Evolutionary conservation across 495 filamentous ascomycete species (phyloP).

Genomic region (Penicillium nucicola): DNA sequence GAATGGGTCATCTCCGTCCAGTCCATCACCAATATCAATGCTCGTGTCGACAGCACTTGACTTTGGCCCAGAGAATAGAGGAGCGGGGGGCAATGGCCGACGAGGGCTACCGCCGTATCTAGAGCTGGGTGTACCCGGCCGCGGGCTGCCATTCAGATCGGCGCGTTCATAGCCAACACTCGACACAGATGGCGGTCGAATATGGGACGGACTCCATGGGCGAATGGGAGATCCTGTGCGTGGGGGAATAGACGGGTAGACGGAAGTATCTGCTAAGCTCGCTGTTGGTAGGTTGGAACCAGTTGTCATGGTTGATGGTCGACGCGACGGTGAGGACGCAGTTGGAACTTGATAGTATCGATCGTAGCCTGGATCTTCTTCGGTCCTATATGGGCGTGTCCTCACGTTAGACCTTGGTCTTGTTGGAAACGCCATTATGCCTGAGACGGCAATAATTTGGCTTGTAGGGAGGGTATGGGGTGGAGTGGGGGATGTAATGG

Average conservation of each 20-base stretch:
- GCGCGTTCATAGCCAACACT: slow-evolving; percentile 74
- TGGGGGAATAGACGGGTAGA: slow-evolving; percentile 46
- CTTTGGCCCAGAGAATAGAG: slow-evolving; percentile 63
- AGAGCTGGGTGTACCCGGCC: slow-evolving; percentile 86
- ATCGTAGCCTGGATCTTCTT: slow-evolving; percentile 22
- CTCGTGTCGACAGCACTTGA: slow-evolving; percentile 35
- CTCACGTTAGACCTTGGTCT: slow-evolving; percentile 30
- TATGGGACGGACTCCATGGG: slow-evolving; percentile 72
- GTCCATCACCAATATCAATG: slow-evolving; percentile 55
- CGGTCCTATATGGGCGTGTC: slow-evolving; percentile 20
- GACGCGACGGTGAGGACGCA: slow-evolving; percentile 41
- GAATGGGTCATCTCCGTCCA: slow-evolving; percentile 73
- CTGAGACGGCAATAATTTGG: background rate
- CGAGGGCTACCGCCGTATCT: slow-evolving; percentile 81
- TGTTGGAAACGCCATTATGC: slow-evolving; percentile 14
- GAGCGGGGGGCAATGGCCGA: slow-evolving; percentile 86
- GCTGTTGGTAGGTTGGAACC: slow-evolving; percentile 54
- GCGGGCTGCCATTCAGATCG: slow-evolving; percentile 83
- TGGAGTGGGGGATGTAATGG: background rate
- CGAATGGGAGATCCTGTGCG: slow-evolving; percentile 57
- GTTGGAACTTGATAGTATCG: slow-evolving; percentile 33
- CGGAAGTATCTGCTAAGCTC: slow-evolving; percentile 35
- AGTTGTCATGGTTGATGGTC: slow-evolving; percentile 52
- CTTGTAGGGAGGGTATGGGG: background rate
- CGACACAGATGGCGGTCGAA: slow-evolving; percentile 47